These are phyloP conservation scores for Massarina eburnea DNA, from an alignment of 2,329 filamentous ascomycete genomes.

Conservation along the genomic window DNA sequence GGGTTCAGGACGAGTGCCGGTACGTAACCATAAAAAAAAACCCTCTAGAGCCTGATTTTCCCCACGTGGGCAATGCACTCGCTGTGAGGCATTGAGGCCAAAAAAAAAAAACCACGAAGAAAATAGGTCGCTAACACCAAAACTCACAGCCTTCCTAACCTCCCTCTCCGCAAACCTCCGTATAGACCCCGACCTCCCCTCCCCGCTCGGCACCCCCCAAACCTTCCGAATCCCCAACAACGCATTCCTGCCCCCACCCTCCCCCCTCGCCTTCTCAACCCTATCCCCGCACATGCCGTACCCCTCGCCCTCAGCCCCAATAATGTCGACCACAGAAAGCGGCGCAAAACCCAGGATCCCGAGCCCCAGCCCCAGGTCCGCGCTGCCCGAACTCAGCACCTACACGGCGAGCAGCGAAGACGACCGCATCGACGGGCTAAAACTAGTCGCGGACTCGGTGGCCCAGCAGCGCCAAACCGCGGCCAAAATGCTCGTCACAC, in stretches of 20 bases:
- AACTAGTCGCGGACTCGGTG: conserved; percentile 77
- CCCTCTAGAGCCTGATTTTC: not conserved
- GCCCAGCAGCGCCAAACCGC: conserved; percentile 77
- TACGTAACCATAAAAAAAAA: conserved; percentile 21
- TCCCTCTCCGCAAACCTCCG: conserved; percentile 80
- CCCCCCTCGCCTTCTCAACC: conserved; percentile 49
- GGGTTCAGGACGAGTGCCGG: conserved; percentile 43
- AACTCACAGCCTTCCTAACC: conserved; percentile 82
- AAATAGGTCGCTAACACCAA: conserved; percentile 19
- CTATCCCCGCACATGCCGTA: conserved; percentile 39
- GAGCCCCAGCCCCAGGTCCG: conserved; percentile 18
- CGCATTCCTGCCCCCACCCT: conserved; percentile 58
- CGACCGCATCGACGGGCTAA: conserved; percentile 69
- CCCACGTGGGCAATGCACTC: too few relatives aligned
- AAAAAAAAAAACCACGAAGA: too few relatives aligned
- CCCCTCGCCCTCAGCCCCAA: conserved; percentile 1
- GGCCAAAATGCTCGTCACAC: conserved; percentile 56
- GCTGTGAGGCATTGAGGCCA: too few relatives aligned
- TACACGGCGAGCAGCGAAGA: conserved; percentile 52
- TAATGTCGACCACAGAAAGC: conserved; percentile 26
- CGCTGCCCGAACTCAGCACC: conserved; percentile 62
- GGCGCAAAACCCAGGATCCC: conserved; percentile 16
- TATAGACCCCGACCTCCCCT: conserved; percentile 60
- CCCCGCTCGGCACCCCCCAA: conserved; percentile 67
- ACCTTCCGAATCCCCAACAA: conserved; percentile 48